These are phyloP conservation scores for Cryphonectria japonica DNA, from an alignment of 2,329 filamentous ascomycete species.

Conservation along the genomic window DNA sequence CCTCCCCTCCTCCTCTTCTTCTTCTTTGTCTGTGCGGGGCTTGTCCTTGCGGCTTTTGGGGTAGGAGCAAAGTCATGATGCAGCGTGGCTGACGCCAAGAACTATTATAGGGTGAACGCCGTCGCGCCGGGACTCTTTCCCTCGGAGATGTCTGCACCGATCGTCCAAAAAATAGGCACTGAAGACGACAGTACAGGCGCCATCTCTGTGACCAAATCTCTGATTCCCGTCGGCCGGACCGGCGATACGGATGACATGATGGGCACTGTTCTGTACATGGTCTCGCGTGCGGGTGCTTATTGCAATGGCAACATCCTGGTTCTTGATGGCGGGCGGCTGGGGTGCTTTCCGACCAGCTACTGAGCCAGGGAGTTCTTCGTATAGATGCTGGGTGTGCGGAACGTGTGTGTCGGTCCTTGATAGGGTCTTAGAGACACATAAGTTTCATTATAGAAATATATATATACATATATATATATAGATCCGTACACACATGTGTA, in stretches of 20 bases:
- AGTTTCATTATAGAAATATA: neutral
- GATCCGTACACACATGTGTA: neutral
- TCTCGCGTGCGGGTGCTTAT: constrained; percentile 66
- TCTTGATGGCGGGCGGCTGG: constrained; percentile 65
- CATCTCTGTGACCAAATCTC: constrained; percentile 43
- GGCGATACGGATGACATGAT: constrained; percentile 67
- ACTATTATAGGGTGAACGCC: constrained; percentile 45
- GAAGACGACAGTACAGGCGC: constrained; percentile 36
- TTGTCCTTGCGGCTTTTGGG: no score
- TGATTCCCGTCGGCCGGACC: constrained; percentile 61
- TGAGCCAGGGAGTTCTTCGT: constrained; percentile 34
- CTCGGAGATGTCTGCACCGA: constrained; percentile 60
- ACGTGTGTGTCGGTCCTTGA: neutral
- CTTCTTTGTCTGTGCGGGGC: neutral
- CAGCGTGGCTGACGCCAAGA: constrained; percentile 7
- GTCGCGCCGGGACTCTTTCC: constrained; percentile 59
- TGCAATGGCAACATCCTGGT: constrained; percentile 66
- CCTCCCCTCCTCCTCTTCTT: no score
- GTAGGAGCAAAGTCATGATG: neutral
- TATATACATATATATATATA: neutral
- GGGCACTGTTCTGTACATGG: constrained; percentile 67
- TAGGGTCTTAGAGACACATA: neutral
- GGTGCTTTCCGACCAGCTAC: constrained; percentile 58
- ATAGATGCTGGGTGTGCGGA: neutral
- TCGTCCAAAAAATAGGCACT: constrained; percentile 45